Evolutionary conservation across 1,139 yeast genomes (phyloP), one percentile per base, ranked within the genome.

Genomic region (Pichia sp.): DNA sequence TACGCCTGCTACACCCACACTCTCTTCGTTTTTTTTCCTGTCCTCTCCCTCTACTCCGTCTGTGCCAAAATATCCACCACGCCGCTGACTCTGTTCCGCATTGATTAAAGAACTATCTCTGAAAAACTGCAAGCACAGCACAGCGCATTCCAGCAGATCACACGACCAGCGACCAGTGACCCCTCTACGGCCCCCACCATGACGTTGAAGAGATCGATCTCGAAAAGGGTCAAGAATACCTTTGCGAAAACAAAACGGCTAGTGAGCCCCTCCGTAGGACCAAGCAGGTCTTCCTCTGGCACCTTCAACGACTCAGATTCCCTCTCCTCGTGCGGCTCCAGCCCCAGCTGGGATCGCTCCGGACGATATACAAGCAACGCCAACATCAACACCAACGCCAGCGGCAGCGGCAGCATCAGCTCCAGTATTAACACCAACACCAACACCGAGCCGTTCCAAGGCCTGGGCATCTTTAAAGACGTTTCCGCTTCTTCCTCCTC

Each of bases 171-270:
- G 23, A 19, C 23, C 23, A 19, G 23, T 19, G 23, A 19, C 42
- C 19, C 44, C 43, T 49, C 32, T 7, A 5, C 19, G 8, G 13
- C 15, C 15, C 15, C 45, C 29, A 47, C 11, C 19, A 58, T 59
- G 62, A 51, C 58, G 1, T 49, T 62, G 41, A 62, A 61, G 38
- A 50, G 63, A 34, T 59, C 62, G 7, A 11, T 61, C 8, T 62
- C 65, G 3, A 30, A 56, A 15, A 59, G 53, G 48, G 38, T 62
- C 10, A 61, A 56, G 45, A 54, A 54, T 15, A 59, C 65, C 3
- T 8, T 61, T 1, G 44, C 16, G 1, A 60, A 56, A 42, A 61
- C 64, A 4, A 62, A 61, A 48, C 60, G 57, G 40, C 51, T 60
- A 34, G 54, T 61, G 2, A 51, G 50, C 16, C 52, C 57, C 7